phyloP scores from a whole-genome alignment of 1,139 yeast genomes.

The Scheffersomyces lignicola region DNA sequence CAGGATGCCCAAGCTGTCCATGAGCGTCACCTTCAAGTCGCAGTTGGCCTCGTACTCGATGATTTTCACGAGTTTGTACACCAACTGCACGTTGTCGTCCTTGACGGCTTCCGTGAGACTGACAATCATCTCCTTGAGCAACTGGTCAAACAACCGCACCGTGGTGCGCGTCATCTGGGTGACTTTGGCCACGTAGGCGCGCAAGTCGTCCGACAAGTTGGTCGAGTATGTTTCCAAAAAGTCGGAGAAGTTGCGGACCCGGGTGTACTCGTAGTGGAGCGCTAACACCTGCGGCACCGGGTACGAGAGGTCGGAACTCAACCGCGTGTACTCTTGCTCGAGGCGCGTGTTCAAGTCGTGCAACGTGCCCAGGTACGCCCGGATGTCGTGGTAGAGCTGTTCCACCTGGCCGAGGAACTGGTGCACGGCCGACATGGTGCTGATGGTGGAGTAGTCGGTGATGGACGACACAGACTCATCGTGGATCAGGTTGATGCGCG shows the following conservation, averaged over 20 bases:
- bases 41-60: conserved; percentile 79
- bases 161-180: conserved; percentile 51
- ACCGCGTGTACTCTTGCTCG: conserved; percentile 50
- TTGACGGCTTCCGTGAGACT: conserved; percentile 70
- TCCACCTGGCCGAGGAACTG: conserved; percentile 74
- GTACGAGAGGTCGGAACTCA: conserved; percentile 51
- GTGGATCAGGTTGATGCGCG: conserved; percentile 57
- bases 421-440: conserved; percentile 63
- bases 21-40: conserved; percentile 63
- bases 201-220: conserved; percentile 65
- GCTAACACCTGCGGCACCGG: conserved; percentile 60
- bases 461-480: conserved; percentile 53
- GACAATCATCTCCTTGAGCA: conserved; percentile 59
- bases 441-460: conserved; percentile 58
- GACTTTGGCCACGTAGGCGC: conserved; percentile 63
- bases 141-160: conserved; percentile 62
- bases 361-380: conserved; percentile 53
- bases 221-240: conserved; percentile 58
- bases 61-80: conserved; percentile 71
- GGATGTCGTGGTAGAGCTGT: conserved; percentile 62
- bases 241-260: conserved; percentile 77
- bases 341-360: conserved; percentile 53
- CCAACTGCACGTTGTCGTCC: conserved; percentile 64
- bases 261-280: conserved; percentile 70
- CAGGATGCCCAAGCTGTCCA: conserved; percentile 40